phyloP scores from a whole-genome alignment of 495 filamentous ascomycete species.

The Lichenothelia convexa region DNA sequence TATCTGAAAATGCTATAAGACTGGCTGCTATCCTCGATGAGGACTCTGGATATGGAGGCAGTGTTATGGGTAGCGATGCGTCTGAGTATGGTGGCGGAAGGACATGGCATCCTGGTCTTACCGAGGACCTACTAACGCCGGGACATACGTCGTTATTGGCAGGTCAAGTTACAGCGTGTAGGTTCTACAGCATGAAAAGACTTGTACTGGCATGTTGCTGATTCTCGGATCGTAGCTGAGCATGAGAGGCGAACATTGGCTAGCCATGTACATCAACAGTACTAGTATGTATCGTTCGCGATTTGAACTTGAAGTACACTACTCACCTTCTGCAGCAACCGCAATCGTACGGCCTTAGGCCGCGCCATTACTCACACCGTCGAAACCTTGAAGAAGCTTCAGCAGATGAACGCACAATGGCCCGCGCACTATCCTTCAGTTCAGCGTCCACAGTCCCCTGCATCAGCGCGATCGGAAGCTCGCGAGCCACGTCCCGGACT shows the following conservation, averaged over 20 bases:
- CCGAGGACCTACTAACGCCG: constrained; percentile 49
- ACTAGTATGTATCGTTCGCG: too few species aligned
- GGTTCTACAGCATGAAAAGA: background rate
- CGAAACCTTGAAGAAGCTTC: constrained; percentile 60
- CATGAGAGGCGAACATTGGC: constrained; percentile 42
- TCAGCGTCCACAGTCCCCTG: constrained; percentile 28
- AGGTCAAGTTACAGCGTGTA: constrained; percentile 26
- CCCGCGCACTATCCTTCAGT: constrained; percentile 89
- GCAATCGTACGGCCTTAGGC: constrained; percentile 68
- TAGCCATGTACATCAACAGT: constrained; percentile 54
- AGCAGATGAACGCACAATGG: constrained; percentile 80
- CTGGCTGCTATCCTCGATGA: constrained; percentile 53
- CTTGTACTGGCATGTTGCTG: background rate
- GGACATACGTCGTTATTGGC: constrained; percentile 33
- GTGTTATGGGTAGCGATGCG: constrained; percentile 35
- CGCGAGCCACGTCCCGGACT: constrained; percentile 20
- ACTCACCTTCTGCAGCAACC: too few species aligned
- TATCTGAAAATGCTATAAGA: constrained; percentile 52
- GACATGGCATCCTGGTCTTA: constrained; percentile 40
- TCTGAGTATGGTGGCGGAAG: constrained; percentile 26
- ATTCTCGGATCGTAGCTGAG: constrained; percentile 31
- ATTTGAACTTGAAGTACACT: too few species aligned
- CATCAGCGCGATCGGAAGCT: constrained; percentile 3
- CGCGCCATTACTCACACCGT: constrained; percentile 70
- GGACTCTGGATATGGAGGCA: constrained; percentile 86